Base-by-base conservation (phyloP, 2,329 filamentous ascomycete genomes). In the Fusarium armeniacum region DNA sequence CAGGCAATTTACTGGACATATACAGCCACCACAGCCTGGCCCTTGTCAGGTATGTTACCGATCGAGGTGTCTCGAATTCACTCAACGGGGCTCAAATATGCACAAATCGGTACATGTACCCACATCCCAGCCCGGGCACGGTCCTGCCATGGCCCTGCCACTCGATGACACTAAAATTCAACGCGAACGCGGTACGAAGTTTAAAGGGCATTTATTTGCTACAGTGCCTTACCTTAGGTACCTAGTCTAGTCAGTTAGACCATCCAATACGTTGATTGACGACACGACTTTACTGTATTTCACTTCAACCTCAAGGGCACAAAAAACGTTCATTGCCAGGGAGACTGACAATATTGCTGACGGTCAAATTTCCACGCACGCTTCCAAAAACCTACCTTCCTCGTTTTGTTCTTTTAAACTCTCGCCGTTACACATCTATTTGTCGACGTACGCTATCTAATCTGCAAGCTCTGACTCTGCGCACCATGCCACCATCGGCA, bases 401-500 rank as follows among this genome's bases (percentile, higher is more conserved):
- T 33, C 30, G 44, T 55, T 38, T 63, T 56, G 30, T 36, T 12
- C 49, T 35, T 50, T 43, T 15, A 20, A 22, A 32, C 41, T 44
- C 24, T 43, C 24, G 45, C 49, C 35, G 43, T 58, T 50, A 41
- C 46, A 62, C 55, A 41, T 35, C 40, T 54, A 32, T 24, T 44
- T 45, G 44, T 40, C 49, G 35, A 24, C 47, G 15, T 18, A 49
- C 32, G 32, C 35, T 52, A 52, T 52, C 49, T 52, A 52, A 52
- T 52, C 49, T 63, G 40, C 61, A 41, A 62, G 30, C 49, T 59
- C 49, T 60, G 47, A 52, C 49, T 55, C 45, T 57, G 52, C 61
- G 53, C 43, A 59, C 47, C 35, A 82, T 82, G 81, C 78, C 81
- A 57, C 71, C 77, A 26, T 80, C 80, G 55, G 75, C 77, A 46